Evolutionary conservation across 164 flowering plant genomes (phyloP).

Genomic region (Vitis riparia): DNA sequence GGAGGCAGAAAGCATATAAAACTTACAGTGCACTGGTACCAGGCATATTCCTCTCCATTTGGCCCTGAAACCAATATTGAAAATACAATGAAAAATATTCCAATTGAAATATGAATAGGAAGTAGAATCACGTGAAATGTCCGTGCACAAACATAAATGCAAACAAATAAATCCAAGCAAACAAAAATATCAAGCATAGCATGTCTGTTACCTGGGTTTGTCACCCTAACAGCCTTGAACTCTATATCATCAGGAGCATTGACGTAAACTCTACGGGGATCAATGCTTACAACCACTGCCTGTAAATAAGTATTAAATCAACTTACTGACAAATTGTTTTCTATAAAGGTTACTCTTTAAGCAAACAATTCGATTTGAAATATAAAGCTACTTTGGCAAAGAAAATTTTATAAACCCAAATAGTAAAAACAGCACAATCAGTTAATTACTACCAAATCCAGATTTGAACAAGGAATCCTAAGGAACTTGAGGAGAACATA

Average conservation of each 20-base stretch:
- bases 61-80: conserved; percentile 64
- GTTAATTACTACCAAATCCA: background rate
- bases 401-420: too few relatives aligned
- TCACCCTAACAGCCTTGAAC: conserved; percentile 62
- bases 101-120: background rate
- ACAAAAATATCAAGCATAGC: background rate
- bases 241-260: conserved; percentile 63
- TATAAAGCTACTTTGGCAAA: too few relatives aligned
- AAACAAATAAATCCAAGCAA: conserved; percentile 4
- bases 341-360: background rate
- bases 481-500: background rate
- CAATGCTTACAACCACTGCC: conserved; percentile 99
- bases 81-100: background rate
- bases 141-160: background rate
- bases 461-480: background rate
- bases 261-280: conserved; percentile 88
- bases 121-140: background rate
- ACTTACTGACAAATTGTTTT: background rate
- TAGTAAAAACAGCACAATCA: background rate
- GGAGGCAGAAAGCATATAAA: conserved; percentile 7
- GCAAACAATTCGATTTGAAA: too few relatives aligned
- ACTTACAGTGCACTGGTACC: conserved; percentile 99
- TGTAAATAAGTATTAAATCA: conserved; percentile 21
- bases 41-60: conserved; percentile 90
- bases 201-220: conserved; percentile 57